A percentile compares a stretch with the other conserved stretches of the same genome.
Evolutionary conservation across 2,329 filamentous ascomycete species (phyloP).

Genomic region (Tolypocladium tropicale): DNA sequence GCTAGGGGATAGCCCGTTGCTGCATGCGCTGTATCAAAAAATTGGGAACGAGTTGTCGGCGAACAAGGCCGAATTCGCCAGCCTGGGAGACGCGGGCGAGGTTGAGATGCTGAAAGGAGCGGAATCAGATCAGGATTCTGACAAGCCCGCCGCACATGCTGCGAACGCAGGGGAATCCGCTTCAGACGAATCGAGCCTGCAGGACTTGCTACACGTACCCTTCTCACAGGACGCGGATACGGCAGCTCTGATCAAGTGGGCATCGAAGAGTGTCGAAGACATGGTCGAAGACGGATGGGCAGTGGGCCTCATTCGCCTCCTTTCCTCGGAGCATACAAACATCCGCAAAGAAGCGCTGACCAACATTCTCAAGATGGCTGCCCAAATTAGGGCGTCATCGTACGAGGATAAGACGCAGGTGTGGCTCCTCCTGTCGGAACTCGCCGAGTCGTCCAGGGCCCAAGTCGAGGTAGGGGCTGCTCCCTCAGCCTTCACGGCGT

Average conservation of each 20-base stretch:
- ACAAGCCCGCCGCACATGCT: background rate
- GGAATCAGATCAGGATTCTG: constrained; percentile 2
- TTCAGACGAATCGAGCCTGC: constrained; percentile 34
- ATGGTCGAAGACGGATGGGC: constrained; percentile 70
- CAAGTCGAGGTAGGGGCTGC: constrained; percentile 47
- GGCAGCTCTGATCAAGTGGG: constrained; percentile 52
- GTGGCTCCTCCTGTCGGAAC: constrained; percentile 69
- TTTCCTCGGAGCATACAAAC: constrained; percentile 64
- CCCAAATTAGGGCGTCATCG: constrained; percentile 54
- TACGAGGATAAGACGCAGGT: constrained; percentile 69
- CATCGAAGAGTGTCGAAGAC: constrained; percentile 66
- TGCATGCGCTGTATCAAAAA: constrained; percentile 18
- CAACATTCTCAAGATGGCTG: constrained; percentile 55
- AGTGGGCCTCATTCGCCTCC: constrained; percentile 58
- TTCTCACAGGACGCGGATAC: constrained; percentile 39
- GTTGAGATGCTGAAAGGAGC: constrained; percentile 8
- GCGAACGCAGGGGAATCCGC: constrained; percentile 3
- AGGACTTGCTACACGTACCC: constrained; percentile 40
- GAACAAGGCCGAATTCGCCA: constrained; percentile 10
- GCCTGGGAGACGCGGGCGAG: constrained; percentile 10
- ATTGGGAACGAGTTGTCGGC: constrained; percentile 20
- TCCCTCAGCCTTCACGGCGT: constrained; percentile 65
- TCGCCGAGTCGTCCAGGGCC: constrained; percentile 60
- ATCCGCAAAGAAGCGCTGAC: constrained; percentile 70
- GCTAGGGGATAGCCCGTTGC: constrained; percentile 28